Percentiles rank a stretch among this genome's conserved stretches.
These are phyloP conservation scores for Cyberlindnera sargentensis DNA, from an alignment of 805 yeast genomes.

Conservation along the genomic window DNA sequence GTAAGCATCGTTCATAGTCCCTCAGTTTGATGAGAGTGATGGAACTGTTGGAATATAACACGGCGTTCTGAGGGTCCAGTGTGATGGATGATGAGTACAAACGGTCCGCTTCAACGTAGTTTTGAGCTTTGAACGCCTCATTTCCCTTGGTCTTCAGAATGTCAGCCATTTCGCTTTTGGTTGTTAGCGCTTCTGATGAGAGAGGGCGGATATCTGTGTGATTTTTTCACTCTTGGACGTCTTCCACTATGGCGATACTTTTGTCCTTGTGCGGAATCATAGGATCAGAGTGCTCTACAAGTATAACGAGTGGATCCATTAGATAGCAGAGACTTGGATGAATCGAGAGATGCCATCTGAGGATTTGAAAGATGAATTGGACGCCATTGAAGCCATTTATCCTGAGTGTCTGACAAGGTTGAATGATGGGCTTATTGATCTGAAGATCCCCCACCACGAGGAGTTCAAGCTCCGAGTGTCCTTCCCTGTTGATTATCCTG, in stretches of 20 bases:
- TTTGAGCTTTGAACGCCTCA: constrained; percentile 36
- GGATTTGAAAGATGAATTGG: constrained; percentile 64
- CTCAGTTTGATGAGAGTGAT: constrained; percentile 50
- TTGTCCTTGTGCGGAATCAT: no score
- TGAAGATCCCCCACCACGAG: constrained; percentile 57
- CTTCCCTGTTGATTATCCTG: constrained; percentile 70
- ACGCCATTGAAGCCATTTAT: constrained; percentile 81
- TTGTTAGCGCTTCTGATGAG: constrained; percentile 5
- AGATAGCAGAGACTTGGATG: no score
- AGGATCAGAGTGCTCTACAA: no score
- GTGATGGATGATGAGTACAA: constrained; percentile 51
- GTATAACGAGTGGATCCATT: no score
- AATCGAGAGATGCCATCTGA: constrained; percentile 17
- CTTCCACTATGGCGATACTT: no score
- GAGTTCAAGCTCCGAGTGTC: constrained; percentile 56
- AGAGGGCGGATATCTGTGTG: no score
- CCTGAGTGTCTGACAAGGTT: constrained; percentile 48
- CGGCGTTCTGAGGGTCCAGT: constrained; percentile 41
- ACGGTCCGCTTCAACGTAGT: constrained; percentile 44
- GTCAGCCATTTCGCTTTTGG: constrained; percentile 16
- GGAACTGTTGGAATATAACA: constrained; percentile 62
- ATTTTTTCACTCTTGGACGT: no score
- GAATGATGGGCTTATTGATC: constrained; percentile 33
- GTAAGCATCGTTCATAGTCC: constrained; percentile 41
- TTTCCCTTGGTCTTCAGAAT: constrained; percentile 41